These are phyloP conservation scores for Gnomoniopsis smithogilvyi DNA, from an alignment of 2,329 filamentous ascomycete genomes.

Conservation along the genomic window DNA sequence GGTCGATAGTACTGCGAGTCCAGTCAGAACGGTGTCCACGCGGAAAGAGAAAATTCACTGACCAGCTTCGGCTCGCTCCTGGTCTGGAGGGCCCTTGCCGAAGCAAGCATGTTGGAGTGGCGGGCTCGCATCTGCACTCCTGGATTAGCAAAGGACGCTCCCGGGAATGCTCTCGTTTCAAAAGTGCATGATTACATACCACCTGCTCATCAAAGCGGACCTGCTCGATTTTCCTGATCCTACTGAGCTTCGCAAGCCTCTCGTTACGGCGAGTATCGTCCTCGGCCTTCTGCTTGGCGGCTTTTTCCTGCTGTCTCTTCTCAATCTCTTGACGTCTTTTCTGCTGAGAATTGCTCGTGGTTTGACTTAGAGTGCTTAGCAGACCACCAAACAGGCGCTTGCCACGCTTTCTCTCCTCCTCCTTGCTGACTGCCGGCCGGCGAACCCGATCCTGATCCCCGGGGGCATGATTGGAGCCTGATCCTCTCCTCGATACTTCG, in stretches of 20 bases:
- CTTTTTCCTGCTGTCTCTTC: constrained; percentile 73
- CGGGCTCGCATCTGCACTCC: constrained; percentile 64
- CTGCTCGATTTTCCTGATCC: constrained; percentile 65
- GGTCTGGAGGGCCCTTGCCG: constrained; percentile 72
- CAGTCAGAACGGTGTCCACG: not conserved
- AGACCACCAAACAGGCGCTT: constrained; percentile 83
- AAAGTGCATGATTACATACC: constrained; percentile 48
- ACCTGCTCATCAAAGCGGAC: constrained; percentile 71
- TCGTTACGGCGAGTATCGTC: constrained; percentile 65
- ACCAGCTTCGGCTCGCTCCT: constrained; percentile 70
- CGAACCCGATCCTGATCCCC: constrained; percentile 25
- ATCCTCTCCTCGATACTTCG: constrained; percentile 11
- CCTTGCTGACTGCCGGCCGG: constrained; percentile 40
- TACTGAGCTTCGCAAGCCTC: constrained; percentile 60
- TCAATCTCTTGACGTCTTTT: constrained; percentile 77
- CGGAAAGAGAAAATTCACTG: constrained; percentile 33
- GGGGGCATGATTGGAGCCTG: not conserved
- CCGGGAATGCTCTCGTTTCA: constrained; percentile 20
- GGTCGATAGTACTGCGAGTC: constrained; percentile 74
- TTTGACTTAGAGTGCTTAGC: constrained; percentile 74
- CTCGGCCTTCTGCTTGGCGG: constrained; percentile 69
- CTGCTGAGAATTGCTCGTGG: constrained; percentile 58
- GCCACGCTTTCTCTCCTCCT: constrained; percentile 81
- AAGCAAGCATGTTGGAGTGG: constrained; percentile 68
- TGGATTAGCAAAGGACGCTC: not conserved